These are phyloP conservation scores for Hylodesmum podocarpum DNA, from an alignment of 306 rosid genomes.

Conservation along the genomic window DNA sequence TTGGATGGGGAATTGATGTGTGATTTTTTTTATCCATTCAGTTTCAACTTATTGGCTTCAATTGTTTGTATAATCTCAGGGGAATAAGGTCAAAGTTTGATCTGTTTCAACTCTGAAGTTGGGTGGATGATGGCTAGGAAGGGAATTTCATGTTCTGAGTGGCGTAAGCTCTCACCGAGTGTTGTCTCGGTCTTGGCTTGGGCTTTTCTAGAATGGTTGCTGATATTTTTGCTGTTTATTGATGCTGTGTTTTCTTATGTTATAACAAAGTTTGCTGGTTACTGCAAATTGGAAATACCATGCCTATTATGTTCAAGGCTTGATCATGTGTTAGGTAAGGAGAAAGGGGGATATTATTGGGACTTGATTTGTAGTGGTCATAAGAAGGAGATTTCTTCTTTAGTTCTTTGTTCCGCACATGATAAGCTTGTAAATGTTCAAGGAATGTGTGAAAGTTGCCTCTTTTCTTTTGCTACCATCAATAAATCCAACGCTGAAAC, in stretches of 20 bases:
- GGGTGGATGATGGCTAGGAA: conserved; percentile 42
- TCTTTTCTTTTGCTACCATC: conserved; percentile 64
- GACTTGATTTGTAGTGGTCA: conserved; percentile 72
- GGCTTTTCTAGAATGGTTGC: conserved; percentile 85
- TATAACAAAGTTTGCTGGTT: conserved; percentile 67
- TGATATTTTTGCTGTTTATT: conserved; percentile 61
- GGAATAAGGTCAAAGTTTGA: conserved; percentile 39
- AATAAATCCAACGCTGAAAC: conserved; percentile 61
- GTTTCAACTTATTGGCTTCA: conserved; percentile 39
- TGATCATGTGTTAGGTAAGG: conserved; percentile 75
- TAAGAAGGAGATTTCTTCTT: conserved; percentile 72
- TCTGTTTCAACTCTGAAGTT: conserved; percentile 28
- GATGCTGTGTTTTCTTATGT: conserved; percentile 65
- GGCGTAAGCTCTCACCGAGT: conserved; percentile 24
- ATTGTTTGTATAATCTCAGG: conserved; percentile 29
- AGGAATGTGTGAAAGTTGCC: conserved; percentile 73
- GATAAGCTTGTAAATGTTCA: conserved; percentile 76
- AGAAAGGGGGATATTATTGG: conserved; percentile 61
- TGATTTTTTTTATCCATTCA: conserved; percentile 5
- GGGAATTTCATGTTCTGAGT: conserved; percentile 39
- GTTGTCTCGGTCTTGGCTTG: conserved; percentile 47
- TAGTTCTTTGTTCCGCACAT: conserved; percentile 66
- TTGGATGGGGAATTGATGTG: not conserved
- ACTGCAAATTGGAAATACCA: conserved; percentile 64
- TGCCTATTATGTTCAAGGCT: conserved; percentile 91